Base-by-base conservation (phyloP, 805 yeast genomes). In the Maudiozyma pseudohumilis region DNA sequence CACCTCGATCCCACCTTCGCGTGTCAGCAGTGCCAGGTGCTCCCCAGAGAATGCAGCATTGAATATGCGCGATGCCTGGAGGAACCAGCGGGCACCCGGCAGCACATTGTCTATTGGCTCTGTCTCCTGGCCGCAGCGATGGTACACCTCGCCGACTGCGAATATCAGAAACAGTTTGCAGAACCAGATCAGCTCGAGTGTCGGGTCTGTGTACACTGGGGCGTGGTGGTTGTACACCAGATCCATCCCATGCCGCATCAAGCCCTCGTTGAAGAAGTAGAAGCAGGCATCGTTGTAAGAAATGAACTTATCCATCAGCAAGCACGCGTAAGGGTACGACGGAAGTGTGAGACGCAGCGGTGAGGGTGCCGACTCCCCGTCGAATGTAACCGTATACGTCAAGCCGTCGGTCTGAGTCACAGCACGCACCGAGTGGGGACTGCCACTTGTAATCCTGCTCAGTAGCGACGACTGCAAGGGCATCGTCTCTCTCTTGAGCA, bases 201-300 rank as follows among this genome's bases (percentile, higher is more conserved):
- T 73, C 5, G 82, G 70, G 43, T 79, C 71, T 5, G 59, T 55
- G 23, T 64, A 58, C 3, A 63, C 62, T 21, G 37, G 13, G 4
- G 25, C 12, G 8, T 31, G 13, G 8, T 23, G 19, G 19, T 37
- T 72, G 53, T 80, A 82, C 17, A 80, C 66, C 43, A 78, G 67
- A 61, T 75, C 70, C 37, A 82, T 55, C 43, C 75, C 78, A 46
- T 74, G 73, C 50, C 80, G 81, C 18, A 80, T 84, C 16, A 80
- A 52, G 1, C 94, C 94, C 55, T 82, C 94, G 52, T 82, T 82
- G 63, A 82, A 82, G 50, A 82, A 82, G 59, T 82, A 82, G 55
- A 82, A 82, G 48, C 94, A 82, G 1, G 88, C 92, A 56, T 81
- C 92, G 49, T 82, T 82, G 55, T 80, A 82, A 36, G 80, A 78